A percentile compares a stretch with the other conserved stretches of the same genome.
These are phyloP conservation scores for Euphrasia confusa DNA, from an alignment of 257 asterid genomes.

Conservation along the genomic window DNA sequence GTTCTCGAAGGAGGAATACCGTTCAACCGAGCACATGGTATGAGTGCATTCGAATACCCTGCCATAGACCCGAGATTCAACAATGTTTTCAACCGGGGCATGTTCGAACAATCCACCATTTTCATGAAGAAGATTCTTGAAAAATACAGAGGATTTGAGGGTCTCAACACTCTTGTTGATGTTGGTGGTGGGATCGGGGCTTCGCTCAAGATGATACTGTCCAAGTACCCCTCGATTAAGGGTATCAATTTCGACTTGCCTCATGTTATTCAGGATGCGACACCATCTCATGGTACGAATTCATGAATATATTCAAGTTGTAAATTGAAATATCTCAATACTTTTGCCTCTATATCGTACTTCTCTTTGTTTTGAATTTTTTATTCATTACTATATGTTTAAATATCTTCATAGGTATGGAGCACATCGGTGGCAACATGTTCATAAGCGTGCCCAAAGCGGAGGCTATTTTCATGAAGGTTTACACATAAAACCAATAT, in stretches of 20 bases:
- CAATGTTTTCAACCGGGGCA: slow-evolving; percentile 49
- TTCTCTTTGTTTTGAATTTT: too few relatives aligned
- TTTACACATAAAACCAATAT: neutral
- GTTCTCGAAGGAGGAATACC: slow-evolving; percentile 64
- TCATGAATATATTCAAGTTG: too few relatives aligned
- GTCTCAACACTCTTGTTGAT: slow-evolving; percentile 46
- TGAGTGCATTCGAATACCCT: slow-evolving; percentile 51
- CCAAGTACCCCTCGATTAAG: slow-evolving; percentile 46
- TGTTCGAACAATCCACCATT: slow-evolving; percentile 42
- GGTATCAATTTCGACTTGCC: slow-evolving; percentile 68
- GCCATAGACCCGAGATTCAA: slow-evolving; percentile 49
- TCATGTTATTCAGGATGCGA: slow-evolving; percentile 52
- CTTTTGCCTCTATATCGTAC: too few relatives aligned
- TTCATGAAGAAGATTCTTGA: slow-evolving; percentile 45
- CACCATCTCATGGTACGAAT: slow-evolving; percentile 26
- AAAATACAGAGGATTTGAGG: slow-evolving; percentile 50
- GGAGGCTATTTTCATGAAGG: slow-evolving; percentile 66
- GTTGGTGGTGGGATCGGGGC: slow-evolving; percentile 73
- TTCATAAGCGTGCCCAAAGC: slow-evolving; percentile 56
- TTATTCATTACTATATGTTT: too few relatives aligned
- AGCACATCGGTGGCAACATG: slow-evolving; percentile 66
- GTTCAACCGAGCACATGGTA: slow-evolving; percentile 51
- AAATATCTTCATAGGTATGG: slow-evolving; percentile 32
- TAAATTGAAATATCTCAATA: too few relatives aligned
- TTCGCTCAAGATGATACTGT: slow-evolving; percentile 33